A percentile compares a stretch with the other conserved stretches of the same genome.
Conservation (phyloP, 192 early-diverging fungal species). For the Entomortierella parvispora region DNA sequence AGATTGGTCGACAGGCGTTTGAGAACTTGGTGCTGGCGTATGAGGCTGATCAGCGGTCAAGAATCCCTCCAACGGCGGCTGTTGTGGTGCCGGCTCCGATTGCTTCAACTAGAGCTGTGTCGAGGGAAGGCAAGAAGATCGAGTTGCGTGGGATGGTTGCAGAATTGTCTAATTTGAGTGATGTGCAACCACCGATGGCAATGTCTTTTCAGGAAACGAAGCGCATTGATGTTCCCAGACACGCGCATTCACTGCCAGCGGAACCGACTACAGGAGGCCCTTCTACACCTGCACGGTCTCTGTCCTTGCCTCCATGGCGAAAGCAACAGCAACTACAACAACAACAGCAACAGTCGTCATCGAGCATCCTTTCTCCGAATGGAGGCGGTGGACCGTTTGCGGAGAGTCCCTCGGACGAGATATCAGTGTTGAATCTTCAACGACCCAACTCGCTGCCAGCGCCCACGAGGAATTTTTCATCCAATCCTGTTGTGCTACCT, state of each 20-base stretch:
- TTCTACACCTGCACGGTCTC: conserved; percentile 5
- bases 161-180: too few species aligned
- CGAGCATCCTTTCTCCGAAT: not conserved
- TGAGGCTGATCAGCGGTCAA: conserved; percentile 11
- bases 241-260: too few species aligned
- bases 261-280: not conserved
- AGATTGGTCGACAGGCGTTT: conserved; percentile 20
- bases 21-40: conserved; percentile 35
- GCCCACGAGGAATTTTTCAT: not conserved
- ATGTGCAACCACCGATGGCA: too few species aligned
- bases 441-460: not conserved
- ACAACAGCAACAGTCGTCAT: conserved; percentile 1
- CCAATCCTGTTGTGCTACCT: too few species aligned
- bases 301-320: conserved; percentile 36
- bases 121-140: too few species aligned
- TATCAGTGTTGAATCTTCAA: not conserved
- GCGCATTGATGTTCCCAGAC: too few species aligned
- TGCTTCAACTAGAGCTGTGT: not conserved
- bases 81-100: not conserved
- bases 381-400: not conserved
- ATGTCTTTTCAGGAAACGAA: too few species aligned
- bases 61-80: not conserved
- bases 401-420: not conserved
- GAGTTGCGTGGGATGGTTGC: too few species aligned
- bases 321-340: conserved; percentile 1